A percentile compares a stretch with the other conserved stretches of the same genome.
Conservation (phyloP, 768 basidiomycete species). For the Lactarius tabidus region DNA sequence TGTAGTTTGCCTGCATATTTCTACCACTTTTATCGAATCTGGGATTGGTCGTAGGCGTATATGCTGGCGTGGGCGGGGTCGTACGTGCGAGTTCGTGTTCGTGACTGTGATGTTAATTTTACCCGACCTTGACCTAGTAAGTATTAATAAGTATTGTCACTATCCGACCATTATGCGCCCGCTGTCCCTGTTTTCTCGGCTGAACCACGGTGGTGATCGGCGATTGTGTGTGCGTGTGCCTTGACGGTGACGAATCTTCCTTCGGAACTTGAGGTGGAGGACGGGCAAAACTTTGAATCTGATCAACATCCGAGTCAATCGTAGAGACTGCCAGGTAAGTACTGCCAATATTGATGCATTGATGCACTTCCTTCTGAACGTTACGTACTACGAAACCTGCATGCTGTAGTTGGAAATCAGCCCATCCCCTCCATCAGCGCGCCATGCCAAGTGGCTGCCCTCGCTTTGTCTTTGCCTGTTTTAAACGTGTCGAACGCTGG, state of each 20-base stretch:
- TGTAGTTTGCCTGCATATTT: constrained; percentile 52
- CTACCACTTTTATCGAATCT: background rate
- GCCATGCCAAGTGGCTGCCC: constrained; percentile 18
- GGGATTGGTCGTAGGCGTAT: background rate
- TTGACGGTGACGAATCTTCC: background rate
- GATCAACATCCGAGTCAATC: too few relatives aligned
- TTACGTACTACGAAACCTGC: too few relatives aligned
- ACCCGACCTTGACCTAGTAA: background rate
- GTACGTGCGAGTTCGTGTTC: background rate
- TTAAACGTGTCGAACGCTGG: constrained; percentile 61
- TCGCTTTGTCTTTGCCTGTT: constrained; percentile 50
- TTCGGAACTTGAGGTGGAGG: too few relatives aligned
- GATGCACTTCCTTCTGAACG: too few relatives aligned
- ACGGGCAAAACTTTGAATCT: too few relatives aligned
- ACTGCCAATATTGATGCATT: too few relatives aligned
- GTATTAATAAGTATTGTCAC: background rate
- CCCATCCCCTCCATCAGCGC: background rate
- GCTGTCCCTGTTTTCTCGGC: background rate
- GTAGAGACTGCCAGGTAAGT: too few relatives aligned
- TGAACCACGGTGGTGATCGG: too few relatives aligned
- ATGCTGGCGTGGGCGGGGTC: background rate
- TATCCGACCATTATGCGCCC: background rate
- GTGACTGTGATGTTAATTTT: background rate
- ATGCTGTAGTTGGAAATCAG: too few relatives aligned
- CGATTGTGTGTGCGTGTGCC: background rate